Evolutionary conservation across 345 rosid genomes (phyloP), one percentile per base, ranked within the genome.

Genomic region (Eucalyptus coolabah): DNA sequence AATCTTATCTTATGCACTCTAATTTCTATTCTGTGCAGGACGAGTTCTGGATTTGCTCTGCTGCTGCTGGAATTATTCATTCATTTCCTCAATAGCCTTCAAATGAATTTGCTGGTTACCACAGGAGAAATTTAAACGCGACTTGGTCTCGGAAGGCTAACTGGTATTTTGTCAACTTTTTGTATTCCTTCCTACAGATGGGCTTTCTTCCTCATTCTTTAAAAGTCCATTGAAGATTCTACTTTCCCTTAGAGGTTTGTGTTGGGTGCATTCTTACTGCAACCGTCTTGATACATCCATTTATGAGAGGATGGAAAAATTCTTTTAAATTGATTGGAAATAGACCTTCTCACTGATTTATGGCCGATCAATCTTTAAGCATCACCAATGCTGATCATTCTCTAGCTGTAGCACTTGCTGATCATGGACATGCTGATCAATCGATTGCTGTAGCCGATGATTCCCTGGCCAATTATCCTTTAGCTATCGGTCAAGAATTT

Each of bases 401-500:
- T 88, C 49, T 87, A 51, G 69, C 81, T 54, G 77, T 89, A 47
- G 53, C 72, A 51, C 34, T 47, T 53, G 50, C 65, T 87, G 90
- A 86, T 86, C 69, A 87, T 24, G 50, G 86, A 51, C 47, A 69
- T 42, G 30, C 63, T 63, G 91, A 87, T 50, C 85, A 88, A 54
- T 50, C 59, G 17, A 45, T 86, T 34, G 32, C 50, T 67, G 59
- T 86, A 8, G 24, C 87, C 30, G 26, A 91, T 90, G 86, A 87
- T 87, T n/a, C 90, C 50, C 88, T 92, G 59, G 42, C 88, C 56
- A 91, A 91, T 59, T 88, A 91, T 28, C 86, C 95, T 88, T 93
- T 98, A 89, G 95, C 89, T 44, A 94, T 97, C 44, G 99, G 99
- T 72, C 99, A 93, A 93, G 98, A 98, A 93, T 98, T 98, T 91